Evolutionary conservation across 352 stramenopile genomes (phyloP), one percentile per base, ranked within the genome.

Genomic region (Globisporangium yorkense): DNA sequence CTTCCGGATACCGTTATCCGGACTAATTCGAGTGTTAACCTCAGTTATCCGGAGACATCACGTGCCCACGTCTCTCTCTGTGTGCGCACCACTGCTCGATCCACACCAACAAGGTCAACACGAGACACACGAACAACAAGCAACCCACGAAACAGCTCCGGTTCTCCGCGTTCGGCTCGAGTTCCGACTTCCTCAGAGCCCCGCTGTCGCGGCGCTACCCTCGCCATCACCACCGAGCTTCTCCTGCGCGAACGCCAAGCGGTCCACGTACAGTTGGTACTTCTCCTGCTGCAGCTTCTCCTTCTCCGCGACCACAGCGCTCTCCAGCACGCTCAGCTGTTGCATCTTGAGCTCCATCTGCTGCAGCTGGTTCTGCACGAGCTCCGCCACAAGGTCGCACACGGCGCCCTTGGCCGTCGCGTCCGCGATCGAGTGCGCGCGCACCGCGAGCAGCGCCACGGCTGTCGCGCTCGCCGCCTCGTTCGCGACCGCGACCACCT

Each of bases 301-400:
- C 40, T 74, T 72, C 54, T 93, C 80, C 2, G 77, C 74, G 18
- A 41, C 50, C 12, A 93, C 45, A 0, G 76, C 66, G 46, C 71
- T 68, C 45, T 91, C 75, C 35, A 93, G 49, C 9, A 87, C 67
- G n/a, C 48, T 60, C 3, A 93, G 58, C 48, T 89, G 72, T 54
- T 88, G 71, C 68, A 91, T 81, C 68, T 91, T 89, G 44, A 93
- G 66, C 59, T 93, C 78, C 68, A 93, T 77, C 59, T 91, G 80
- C 48, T 75, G 57, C 59, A 93, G 54, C 37, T 93, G 75, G 51
- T 85, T 89, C 56, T 88, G 64, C 20, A 89, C 20, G 18, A 93
- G 47, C 51, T 91, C 65, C 15, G 71, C 67, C 21, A 91, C 72
- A 3, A 91, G 65, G 16, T 80, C 70, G 5, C 72, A 71, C 37